Evolutionary conservation across 192 early-diverging fungal genomes (phyloP).

Genomic region (Coemansia aciculifera): DNA sequence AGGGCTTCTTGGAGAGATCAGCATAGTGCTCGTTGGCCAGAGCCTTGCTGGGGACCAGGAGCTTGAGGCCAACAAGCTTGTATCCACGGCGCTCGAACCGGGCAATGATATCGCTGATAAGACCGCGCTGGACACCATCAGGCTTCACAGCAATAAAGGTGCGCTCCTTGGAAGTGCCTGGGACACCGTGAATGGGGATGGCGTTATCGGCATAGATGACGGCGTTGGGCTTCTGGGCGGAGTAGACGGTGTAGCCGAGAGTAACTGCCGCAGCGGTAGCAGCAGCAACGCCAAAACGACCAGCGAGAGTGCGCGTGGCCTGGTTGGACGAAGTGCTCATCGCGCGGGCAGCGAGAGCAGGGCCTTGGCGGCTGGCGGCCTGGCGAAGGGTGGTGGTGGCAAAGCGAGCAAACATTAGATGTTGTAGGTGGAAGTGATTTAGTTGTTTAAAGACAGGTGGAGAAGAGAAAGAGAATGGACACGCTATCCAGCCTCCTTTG

Average conservation of each 20-base stretch:
- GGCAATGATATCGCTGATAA: conserved; percentile 82
- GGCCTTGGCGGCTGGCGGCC: conserved; percentile 49
- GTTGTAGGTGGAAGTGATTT: conserved; percentile 5
- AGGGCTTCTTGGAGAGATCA: conserved; percentile 81
- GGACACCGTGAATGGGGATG: conserved; percentile 55
- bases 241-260: conserved; percentile 36
- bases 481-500: neutral
- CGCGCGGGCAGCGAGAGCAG: conserved; percentile 24
- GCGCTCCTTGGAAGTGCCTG: conserved; percentile 66
- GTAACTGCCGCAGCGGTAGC: conserved; percentile 30
- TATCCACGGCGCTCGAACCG: conserved; percentile 89
- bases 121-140: conserved; percentile 82
- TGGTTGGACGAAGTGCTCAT: conserved; percentile 35
- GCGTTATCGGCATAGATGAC: conserved; percentile 40
- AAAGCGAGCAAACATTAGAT: conserved; percentile 45
- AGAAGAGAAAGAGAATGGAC: neutral
- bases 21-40: conserved; percentile 87
- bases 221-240: conserved; percentile 17
- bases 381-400: conserved; percentile 40
- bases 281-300: conserved; percentile 37
- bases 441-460: too few relatives aligned
- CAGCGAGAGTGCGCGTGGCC: conserved; percentile 14
- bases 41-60: conserved; percentile 60
- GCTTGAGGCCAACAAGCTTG: conserved; percentile 87
- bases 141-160: conserved; percentile 81